Base-by-base conservation (phyloP, 1,139 yeast species). In the Ashbya aceris region DNA sequence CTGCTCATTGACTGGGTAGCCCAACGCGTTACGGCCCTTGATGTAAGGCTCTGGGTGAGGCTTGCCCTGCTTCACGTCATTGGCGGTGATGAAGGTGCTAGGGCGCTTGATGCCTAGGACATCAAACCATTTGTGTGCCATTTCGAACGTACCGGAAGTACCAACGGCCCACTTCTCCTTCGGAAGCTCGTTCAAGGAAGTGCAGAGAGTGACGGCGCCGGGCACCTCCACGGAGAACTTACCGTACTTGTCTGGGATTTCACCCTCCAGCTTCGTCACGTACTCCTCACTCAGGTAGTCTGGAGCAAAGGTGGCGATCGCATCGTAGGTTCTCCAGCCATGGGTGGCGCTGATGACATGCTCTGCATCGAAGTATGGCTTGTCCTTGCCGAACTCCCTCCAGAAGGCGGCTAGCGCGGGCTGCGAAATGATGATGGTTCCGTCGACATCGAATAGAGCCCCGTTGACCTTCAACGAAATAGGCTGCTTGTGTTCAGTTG, bases 11-110 rank as follows among this genome's bases (percentile, higher is more conserved):
- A 65, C 60, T 49, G 73, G 71, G 61, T 69, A 70, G 34, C 80
- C 77, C 54, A 79, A 68, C 46, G 75, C 67, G 57, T 73, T 64
- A 69, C 83, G 74, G 52, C 83, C 84, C 55, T 68, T 62, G 61
- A 73, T 68, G 72, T 84, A 84, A 43, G 94, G 93, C 68, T 79
- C 77, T 23, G 95, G 95, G 64, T 83, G 74, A 39, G 95, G 95
- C 70, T 82, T 82, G 61, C 94, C 94, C 58, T 74, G 70, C 47
- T 74, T 66, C 47, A 83, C 89, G 65, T 77, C 74, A 64, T 81
- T 87, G 43, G 93, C 91, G 35, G 91, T 81, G 57, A 83, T 79
- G 69, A 83, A 83, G 44, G 76, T 73, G 51, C 77, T 76, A 44
- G 95, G 94, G 62, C 71, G 67, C 49, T 68, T 70, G 51, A 76